Evolutionary conservation across 176 grass and related monocot species (phyloP).

Genomic region (Oryza meyeriana): DNA sequence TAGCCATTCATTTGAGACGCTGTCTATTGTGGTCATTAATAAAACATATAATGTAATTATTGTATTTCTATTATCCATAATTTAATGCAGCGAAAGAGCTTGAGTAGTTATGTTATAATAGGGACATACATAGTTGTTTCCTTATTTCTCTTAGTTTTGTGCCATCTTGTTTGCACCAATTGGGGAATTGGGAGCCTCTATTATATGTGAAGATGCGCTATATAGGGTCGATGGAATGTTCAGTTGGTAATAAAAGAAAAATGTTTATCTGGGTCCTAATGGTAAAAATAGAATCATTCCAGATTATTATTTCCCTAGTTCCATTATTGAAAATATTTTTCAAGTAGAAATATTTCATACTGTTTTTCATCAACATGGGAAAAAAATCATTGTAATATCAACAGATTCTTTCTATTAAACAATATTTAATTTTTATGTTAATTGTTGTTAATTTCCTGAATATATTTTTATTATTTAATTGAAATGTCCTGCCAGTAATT

Average conservation of each 20-base stretch:
- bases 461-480: not conserved
- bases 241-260: not conserved
- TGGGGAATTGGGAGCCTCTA: not conserved
- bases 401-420: not conserved
- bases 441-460: not conserved
- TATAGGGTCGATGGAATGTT: not conserved
- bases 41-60: not conserved
- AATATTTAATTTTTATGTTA: not conserved
- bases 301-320: not conserved
- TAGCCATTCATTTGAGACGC: not conserved
- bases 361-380: not conserved
- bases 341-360: not conserved
- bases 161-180: too few relatives aligned
- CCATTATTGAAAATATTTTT: not conserved
- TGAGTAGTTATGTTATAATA: not conserved
- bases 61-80: not conserved
- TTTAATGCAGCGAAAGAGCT: not conserved
- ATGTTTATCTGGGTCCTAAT: too few relatives aligned
- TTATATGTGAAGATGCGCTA: too few relatives aligned
- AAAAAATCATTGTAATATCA: not conserved
- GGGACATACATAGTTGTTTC: not conserved
- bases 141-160: not conserved
- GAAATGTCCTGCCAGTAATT: not conserved
- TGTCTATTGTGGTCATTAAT: not conserved
- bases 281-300: not conserved